A percentile compares a stretch with the other conserved stretches of the same genome.
Evolutionary conservation across 148 eudicot genomes (phyloP).

Genomic region (Silene latifolia): DNA sequence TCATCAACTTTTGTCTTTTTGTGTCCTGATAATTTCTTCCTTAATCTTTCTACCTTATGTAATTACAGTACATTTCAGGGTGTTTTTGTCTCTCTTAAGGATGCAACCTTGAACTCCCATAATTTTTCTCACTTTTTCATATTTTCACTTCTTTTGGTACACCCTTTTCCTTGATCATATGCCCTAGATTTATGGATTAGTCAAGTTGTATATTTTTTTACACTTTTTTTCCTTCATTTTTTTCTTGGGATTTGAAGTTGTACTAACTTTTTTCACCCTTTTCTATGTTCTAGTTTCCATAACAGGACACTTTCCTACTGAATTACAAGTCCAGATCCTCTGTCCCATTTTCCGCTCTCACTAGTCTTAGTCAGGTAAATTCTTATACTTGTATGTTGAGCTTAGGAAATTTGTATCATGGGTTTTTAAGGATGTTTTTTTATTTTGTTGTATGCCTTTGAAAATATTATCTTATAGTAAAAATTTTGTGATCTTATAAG

Average conservation of each 20-base stretch:
- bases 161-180: neutral
- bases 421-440: no score
- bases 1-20: neutral
- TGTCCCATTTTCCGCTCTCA: no score
- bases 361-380: neutral
- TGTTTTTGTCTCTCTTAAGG: constrained; percentile 34
- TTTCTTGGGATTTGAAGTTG: no score
- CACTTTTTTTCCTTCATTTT: neutral
- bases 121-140: neutral
- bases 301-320: no score
- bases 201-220: no score
- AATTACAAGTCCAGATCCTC: no score
- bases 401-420: neutral
- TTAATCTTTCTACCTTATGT: neutral
- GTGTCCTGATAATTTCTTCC: neutral
- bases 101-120: constrained; percentile 11
- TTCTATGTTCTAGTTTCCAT: no score
- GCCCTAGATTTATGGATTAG: neutral
- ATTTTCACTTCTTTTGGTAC: constrained; percentile 4
- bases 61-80: neutral
- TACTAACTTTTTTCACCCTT: no score
- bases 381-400: neutral
- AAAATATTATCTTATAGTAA: no score
- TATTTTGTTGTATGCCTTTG: no score
- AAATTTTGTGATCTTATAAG: no score